Evolutionary conservation across 352 stramenopile genomes (phyloP).

Genomic region (Phytophthora melonis): DNA sequence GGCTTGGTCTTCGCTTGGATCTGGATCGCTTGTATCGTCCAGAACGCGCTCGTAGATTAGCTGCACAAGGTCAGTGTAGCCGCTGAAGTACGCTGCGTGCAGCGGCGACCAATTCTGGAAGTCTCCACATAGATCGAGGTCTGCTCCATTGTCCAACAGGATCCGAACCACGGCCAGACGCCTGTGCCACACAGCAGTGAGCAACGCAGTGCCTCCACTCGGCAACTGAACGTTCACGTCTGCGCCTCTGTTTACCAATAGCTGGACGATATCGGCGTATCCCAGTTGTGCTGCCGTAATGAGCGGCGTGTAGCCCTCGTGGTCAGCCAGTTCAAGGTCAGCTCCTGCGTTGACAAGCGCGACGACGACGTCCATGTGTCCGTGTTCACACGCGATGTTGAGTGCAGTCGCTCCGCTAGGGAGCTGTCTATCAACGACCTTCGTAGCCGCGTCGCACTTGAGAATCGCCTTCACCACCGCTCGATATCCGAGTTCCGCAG

Average conservation of each 20-base stretch:
- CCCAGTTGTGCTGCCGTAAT: constrained; percentile 20
- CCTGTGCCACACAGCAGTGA: constrained; percentile 9
- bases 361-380: constrained; percentile 1
- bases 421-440: constrained; percentile 3
- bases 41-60: constrained; percentile 22
- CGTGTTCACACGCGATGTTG: constrained; percentile 22
- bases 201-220: constrained; percentile 18
- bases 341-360: constrained; percentile 14
- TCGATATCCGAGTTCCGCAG: constrained; percentile 14
- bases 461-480: constrained; percentile 4
- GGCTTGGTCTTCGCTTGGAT: neutral
- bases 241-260: constrained; percentile 2
- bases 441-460: neutral
- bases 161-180: constrained; percentile 14
- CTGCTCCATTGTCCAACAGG: constrained; percentile 11
- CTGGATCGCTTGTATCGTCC: neutral
- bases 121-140: constrained; percentile 19
- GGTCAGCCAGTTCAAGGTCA: constrained; percentile 10
- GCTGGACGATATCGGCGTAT: constrained; percentile 16
- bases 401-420: constrained; percentile 12
- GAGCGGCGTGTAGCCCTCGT: constrained; percentile 19
- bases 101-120: constrained; percentile 13
- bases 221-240: constrained; percentile 8
- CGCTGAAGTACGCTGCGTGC: constrained; percentile 1
- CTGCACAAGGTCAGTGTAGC: constrained; percentile 16